These are phyloP conservation scores for Cordyceps cicadae DNA, from an alignment of 2,329 filamentous ascomycete species.

Conservation along the genomic window DNA sequence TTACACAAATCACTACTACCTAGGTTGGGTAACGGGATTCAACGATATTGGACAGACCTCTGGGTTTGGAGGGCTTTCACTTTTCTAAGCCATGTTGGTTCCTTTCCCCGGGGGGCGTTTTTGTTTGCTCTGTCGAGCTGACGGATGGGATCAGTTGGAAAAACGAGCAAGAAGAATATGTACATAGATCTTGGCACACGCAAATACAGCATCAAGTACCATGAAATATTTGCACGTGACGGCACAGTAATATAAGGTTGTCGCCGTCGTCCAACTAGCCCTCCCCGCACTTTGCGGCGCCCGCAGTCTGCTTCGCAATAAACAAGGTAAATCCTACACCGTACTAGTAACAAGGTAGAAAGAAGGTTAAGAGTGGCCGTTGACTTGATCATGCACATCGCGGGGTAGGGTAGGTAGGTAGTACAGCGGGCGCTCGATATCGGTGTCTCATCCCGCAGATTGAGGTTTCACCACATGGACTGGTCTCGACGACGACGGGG, in stretches of 20 bases:
- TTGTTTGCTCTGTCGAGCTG: not conserved
- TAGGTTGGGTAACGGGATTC: not conserved
- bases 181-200: not conserved
- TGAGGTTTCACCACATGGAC: too few species aligned
- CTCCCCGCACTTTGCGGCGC: not conserved
- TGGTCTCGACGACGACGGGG: too few species aligned
- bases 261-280: not conserved
- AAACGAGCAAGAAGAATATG: not conserved
- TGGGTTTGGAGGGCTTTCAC: not conserved
- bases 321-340: too few species aligned
- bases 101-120: not conserved
- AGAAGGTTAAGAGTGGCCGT: not conserved
- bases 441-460: too few species aligned
- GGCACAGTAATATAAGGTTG: not conserved
- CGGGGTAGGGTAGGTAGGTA: too few species aligned
- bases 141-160: not conserved
- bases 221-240: too few species aligned
- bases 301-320: too few species aligned
- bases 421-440: too few species aligned
- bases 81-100: constrained; percentile 3
- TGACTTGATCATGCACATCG: too few species aligned
- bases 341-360: too few species aligned
- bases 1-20: not conserved
- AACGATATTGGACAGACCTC: not conserved
- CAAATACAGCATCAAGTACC: not conserved